A percentile compares a stretch with the other conserved stretches of the same genome.
Evolutionary conservation across 139 green algal genomes (phyloP).

Genomic region (Chlorella sp.): DNA sequence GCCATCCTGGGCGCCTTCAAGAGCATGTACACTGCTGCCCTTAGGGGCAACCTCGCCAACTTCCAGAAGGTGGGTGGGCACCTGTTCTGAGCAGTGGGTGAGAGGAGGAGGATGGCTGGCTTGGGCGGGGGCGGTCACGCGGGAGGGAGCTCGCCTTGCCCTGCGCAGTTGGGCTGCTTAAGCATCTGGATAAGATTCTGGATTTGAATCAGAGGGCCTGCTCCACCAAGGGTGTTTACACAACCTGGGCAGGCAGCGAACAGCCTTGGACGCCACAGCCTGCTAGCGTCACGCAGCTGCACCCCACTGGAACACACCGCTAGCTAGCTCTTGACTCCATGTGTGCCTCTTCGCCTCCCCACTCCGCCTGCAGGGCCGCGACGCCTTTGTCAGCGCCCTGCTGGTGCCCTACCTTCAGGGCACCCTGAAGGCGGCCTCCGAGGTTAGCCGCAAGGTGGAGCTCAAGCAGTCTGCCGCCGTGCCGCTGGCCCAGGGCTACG

Average conservation of each 20-base stretch:
- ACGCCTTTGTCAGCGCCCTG: background rate
- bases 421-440: conserved; percentile 3
- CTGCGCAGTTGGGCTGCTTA: too few relatives aligned
- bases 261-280: too few relatives aligned
- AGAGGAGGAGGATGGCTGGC: background rate
- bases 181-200: too few relatives aligned
- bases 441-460: background rate
- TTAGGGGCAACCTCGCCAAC: background rate
- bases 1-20: background rate
- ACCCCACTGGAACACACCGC: too few relatives aligned
- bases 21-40: background rate
- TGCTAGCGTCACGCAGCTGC: too few relatives aligned
- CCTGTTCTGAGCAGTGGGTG: background rate
- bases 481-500: conserved; percentile 1
- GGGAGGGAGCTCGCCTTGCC: too few relatives aligned
- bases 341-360: background rate
- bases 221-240: too few relatives aligned
- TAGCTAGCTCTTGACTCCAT: too few relatives aligned
- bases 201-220: too few relatives aligned
- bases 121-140: background rate
- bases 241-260: too few relatives aligned
- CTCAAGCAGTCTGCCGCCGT: background rate
- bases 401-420: background rate
- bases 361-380: background rate
- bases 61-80: background rate